Conservation (phyloP, 176 grass and related monocot species). For the Phyllostachys edulis region DNA sequence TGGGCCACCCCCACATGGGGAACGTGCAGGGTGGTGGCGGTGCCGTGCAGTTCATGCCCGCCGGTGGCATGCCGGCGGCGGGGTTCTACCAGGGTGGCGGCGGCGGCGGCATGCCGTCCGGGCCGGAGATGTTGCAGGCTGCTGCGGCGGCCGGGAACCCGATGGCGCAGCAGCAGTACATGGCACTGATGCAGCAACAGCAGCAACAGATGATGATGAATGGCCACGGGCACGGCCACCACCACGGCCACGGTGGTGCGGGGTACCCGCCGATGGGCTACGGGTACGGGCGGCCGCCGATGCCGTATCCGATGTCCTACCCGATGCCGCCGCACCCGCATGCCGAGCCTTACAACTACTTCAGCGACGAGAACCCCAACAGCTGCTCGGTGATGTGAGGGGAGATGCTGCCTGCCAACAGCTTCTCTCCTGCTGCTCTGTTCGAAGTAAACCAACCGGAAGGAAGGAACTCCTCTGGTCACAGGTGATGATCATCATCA, state of each 20-base stretch:
- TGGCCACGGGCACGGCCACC: conserved; percentile 21
- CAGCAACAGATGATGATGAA: conserved; percentile 52
- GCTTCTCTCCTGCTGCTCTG: neutral
- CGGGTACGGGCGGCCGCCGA: conserved; percentile 51
- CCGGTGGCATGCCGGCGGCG: conserved; percentile 22
- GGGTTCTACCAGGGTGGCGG: conserved; percentile 20
- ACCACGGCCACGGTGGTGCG: neutral
- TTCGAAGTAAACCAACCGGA: neutral
- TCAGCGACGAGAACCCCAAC: conserved; percentile 71
- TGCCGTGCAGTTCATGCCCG: conserved; percentile 35
- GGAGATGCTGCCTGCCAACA: neutral
- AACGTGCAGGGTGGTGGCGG: conserved; percentile 23
- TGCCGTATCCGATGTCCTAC: conserved; percentile 43
- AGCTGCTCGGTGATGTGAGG: conserved; percentile 72
- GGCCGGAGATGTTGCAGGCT: conserved; percentile 57
- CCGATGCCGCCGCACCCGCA: conserved; percentile 44
- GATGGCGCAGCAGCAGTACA: conserved; percentile 50
- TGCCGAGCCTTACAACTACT: conserved; percentile 48
- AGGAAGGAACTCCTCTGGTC: neutral
- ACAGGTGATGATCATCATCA: neutral
- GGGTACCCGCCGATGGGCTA: conserved; percentile 73
- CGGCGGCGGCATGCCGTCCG: conserved; percentile 20
- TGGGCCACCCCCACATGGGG: conserved; percentile 49
- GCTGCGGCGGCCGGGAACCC: conserved; percentile 41
- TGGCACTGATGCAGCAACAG: conserved; percentile 44